Evolutionary conservation across 805 yeast species (phyloP), one percentile per base, ranked within the genome.

Genomic region (Ogataea neopini): DNA sequence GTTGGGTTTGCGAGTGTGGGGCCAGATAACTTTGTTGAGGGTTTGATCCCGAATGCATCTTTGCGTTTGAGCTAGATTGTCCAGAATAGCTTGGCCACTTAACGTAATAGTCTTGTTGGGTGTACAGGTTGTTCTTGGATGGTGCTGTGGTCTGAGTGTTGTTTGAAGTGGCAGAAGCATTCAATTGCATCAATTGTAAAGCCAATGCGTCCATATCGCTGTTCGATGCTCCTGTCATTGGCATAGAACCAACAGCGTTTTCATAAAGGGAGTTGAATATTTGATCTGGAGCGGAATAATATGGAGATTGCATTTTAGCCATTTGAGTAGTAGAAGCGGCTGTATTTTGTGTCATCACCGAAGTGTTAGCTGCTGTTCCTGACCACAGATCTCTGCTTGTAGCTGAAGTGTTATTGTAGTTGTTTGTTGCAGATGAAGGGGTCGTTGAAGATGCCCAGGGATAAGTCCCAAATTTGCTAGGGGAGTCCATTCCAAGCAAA

Each of bases 171-270:
- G 51, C 45, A 11, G 54, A 49, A 8, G 56, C 32, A 33, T 53
- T 50, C 44, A 62, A 35, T n/a, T 59, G 57, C 58, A 62, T 44
- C 43, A 61, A 41, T 35, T 62, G 66, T 26, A 51, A 48, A 6
- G 65, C 53, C 46, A 62, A 44, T n/a, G 60, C 54, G 41, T 61
- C 66, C 54, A 61, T 59, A 40, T 61, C 66, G 25, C 53, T 57
- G 39, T 48, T 57, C 14, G 56, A 48, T 4, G 52, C 25, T 5
- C 45, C 43, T 3, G 53, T 44, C 44, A 22, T 45, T 14, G 40
- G 60, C 38, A 45, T 37, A 10, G 40, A 40, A 9, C 43, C 40
- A 5, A 44, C 35, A 10, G 46, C 23, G 35, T 37, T 47, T 14
- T 52, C 53, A 25, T 52, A 52, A 13, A 52, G 18, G 5, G 56